phyloP scores from a whole-genome alignment of 2,329 filamentous ascomycete species.

The Mycogone perniciosa region DNA sequence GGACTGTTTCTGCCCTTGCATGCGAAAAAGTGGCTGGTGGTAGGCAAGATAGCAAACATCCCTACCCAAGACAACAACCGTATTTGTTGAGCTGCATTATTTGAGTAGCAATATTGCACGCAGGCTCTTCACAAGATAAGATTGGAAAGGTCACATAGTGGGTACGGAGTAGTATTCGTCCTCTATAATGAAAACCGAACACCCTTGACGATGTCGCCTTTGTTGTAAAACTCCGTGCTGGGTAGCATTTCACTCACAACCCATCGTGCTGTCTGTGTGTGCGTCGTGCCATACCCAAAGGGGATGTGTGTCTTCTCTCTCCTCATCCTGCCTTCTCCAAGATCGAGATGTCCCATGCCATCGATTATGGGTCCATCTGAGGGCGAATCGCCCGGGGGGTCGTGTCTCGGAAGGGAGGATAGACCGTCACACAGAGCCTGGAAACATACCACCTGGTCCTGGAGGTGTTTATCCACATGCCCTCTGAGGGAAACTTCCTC shows the following conservation, averaged over 20 bases:
- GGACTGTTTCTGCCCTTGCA: too few species aligned
- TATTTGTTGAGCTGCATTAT: too few species aligned
- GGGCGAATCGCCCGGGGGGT: slow-evolving; percentile 12
- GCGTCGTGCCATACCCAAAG: slow-evolving; percentile 50
- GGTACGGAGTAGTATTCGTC: not conserved
- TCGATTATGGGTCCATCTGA: slow-evolving; percentile 20
- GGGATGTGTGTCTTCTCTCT: slow-evolving; percentile 42
- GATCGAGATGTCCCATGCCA: slow-evolving; percentile 24
- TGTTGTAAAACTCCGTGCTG: slow-evolving; percentile 42
- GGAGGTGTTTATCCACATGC: slow-evolving; percentile 49
- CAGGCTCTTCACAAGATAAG: too few species aligned
- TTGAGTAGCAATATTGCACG: too few species aligned
- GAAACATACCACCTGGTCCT: slow-evolving; percentile 56
- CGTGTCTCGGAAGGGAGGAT: slow-evolving; percentile 39
- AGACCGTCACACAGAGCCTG: slow-evolving; percentile 50
- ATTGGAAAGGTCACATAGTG: too few species aligned
- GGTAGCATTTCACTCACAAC: slow-evolving; percentile 48
- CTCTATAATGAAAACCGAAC: slow-evolving; percentile 25
- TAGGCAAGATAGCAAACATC: too few species aligned
- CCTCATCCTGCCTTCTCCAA: slow-evolving; percentile 23
- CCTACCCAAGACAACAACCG: too few species aligned
- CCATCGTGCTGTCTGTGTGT: slow-evolving; percentile 56
- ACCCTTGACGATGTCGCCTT: slow-evolving; percentile 45
- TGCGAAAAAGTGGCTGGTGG: too few species aligned
- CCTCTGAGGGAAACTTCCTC: slow-evolving; percentile 39